A percentile compares a stretch with the other conserved stretches of the same genome.
phyloP scores from a whole-genome alignment of 192 early-diverging fungal species.

The Dissophora ornata region DNA sequence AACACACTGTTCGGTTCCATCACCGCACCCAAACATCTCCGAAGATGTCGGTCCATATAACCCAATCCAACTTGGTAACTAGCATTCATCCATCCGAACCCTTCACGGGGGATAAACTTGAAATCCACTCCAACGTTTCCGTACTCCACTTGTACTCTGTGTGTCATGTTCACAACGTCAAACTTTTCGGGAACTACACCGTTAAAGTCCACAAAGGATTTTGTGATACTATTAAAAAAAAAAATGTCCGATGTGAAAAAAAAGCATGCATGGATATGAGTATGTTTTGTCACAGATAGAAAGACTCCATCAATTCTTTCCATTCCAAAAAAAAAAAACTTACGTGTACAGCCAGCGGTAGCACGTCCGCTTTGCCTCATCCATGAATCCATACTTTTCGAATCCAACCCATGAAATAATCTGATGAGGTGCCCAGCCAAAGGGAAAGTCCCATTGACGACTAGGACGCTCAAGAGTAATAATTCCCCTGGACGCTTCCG shows the following conservation, averaged over 20 bases:
- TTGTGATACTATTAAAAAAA: slow-evolving; percentile 75
- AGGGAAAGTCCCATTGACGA: slow-evolving; percentile 95
- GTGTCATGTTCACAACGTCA: slow-evolving; percentile 92
- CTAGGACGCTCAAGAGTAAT: slow-evolving; percentile 87
- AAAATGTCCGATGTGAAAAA: too few relatives aligned
- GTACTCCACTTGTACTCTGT: slow-evolving; percentile 94
- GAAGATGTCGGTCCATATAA: slow-evolving; percentile 76
- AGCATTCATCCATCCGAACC: slow-evolving; percentile 99
- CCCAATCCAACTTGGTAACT: slow-evolving; percentile 85
- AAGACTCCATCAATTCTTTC: too few relatives aligned
- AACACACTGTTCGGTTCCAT: slow-evolving; percentile 47
- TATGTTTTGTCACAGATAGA: too few relatives aligned
- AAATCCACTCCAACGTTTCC: slow-evolving; percentile 97
- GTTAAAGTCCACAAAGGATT: slow-evolving; percentile 96
- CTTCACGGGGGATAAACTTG: slow-evolving; percentile 92
- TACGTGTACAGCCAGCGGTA: slow-evolving; percentile 97
- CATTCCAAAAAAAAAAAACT: slow-evolving; percentile 34
- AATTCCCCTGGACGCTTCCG: slow-evolving; percentile 87
- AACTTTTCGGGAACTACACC: slow-evolving; percentile 98
- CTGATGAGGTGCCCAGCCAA: slow-evolving; percentile 99
- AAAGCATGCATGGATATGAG: too few relatives aligned
- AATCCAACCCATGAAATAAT: slow-evolving; percentile 96
- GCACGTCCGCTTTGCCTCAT: slow-evolving; percentile 78
- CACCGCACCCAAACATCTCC: slow-evolving; percentile 76
- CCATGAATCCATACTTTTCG: slow-evolving; percentile 81